phyloP scores from a whole-genome alignment of 2,329 filamentous ascomycete genomes.

The Paraconiothyrium brasiliense region DNA sequence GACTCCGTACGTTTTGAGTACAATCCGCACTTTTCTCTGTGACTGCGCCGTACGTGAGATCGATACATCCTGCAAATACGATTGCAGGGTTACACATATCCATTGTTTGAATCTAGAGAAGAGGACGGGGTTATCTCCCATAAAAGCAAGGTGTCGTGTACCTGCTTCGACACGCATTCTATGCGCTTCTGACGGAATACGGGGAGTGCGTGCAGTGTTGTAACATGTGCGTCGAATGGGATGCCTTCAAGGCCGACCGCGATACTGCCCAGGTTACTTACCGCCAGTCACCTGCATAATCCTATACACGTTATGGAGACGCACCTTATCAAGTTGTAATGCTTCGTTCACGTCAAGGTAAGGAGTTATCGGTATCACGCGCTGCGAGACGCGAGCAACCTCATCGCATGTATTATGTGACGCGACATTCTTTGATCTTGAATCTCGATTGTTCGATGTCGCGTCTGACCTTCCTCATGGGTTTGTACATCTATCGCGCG shows the following conservation, averaged over 20 bases:
- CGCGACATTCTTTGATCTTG: background rate
- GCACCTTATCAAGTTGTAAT: no score
- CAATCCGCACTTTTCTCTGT: background rate
- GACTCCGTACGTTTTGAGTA: background rate
- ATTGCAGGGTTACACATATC: no score
- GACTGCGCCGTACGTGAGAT: no score
- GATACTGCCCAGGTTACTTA: constrained; percentile 12
- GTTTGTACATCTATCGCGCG: background rate
- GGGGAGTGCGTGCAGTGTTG: constrained; percentile 25
- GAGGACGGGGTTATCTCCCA: no score
- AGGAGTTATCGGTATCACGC: no score
- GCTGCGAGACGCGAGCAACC: background rate
- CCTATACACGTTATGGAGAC: no score
- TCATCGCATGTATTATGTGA: background rate
- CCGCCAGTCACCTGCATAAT: constrained; percentile 9
- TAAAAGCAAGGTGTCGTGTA: constrained; percentile 12
- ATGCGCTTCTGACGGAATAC: constrained; percentile 26
- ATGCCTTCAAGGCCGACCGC: constrained; percentile 14
- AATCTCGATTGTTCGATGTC: background rate
- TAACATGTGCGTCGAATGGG: constrained; percentile 25
- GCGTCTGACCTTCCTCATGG: background rate
- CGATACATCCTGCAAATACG: no score
- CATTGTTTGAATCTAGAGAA: no score
- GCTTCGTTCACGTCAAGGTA: no score
- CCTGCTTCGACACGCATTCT: constrained; percentile 17